These are phyloP conservation scores for Ganoderma sp. DNA, from an alignment of 1,284 basidiomycete species.

Conservation along the genomic window DNA sequence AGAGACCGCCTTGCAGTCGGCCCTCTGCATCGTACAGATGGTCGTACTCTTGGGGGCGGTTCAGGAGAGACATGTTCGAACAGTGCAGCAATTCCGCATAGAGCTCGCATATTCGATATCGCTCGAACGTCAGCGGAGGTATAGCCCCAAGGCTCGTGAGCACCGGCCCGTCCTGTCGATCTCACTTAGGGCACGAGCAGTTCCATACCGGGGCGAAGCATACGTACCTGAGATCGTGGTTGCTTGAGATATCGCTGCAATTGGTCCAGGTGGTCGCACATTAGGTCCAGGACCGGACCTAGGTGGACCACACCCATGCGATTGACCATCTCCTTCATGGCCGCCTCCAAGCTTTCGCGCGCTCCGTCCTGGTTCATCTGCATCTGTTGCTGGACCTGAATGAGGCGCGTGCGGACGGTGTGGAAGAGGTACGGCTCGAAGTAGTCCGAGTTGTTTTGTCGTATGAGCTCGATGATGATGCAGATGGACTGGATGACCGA, in stretches of 20 bases:
- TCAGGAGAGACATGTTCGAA: conserved; percentile 97
- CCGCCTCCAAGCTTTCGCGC: conserved; percentile 75
- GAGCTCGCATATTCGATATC: conserved; percentile 96
- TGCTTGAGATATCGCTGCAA: conserved; percentile 76
- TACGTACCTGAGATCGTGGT: conserved; percentile 78
- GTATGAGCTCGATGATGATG: conserved; percentile 94
- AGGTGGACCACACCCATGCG: conserved; percentile 95
- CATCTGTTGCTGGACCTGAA: conserved; percentile 76
- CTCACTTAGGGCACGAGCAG: conserved; percentile 14
- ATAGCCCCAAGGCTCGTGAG: conserved; percentile 76
- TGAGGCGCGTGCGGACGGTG: conserved; percentile 88
- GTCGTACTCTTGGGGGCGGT: conserved; percentile 74
- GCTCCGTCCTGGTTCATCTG: conserved; percentile 60
- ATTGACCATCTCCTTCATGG: conserved; percentile 87
- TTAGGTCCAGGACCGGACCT: conserved; percentile 80
- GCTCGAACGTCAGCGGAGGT: conserved; percentile 89
- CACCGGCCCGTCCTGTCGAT: conserved; percentile 62
- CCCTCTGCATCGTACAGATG: conserved; percentile 78
- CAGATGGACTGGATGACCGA: conserved; percentile 89
- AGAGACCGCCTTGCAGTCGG: conserved; percentile 80
- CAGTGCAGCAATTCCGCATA: conserved; percentile 97
- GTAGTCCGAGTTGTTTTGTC: conserved; percentile 99
- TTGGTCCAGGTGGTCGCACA: conserved; percentile 73
- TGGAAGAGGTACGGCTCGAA: conserved; percentile 99
- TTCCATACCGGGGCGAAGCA: conserved; percentile 25